Percentiles rank a stretch among this genome's conserved stretches.
These are phyloP conservation scores for Ophiocordyceps australis DNA, from an alignment of 2,329 filamentous ascomycete genomes.

Conservation along the genomic window DNA sequence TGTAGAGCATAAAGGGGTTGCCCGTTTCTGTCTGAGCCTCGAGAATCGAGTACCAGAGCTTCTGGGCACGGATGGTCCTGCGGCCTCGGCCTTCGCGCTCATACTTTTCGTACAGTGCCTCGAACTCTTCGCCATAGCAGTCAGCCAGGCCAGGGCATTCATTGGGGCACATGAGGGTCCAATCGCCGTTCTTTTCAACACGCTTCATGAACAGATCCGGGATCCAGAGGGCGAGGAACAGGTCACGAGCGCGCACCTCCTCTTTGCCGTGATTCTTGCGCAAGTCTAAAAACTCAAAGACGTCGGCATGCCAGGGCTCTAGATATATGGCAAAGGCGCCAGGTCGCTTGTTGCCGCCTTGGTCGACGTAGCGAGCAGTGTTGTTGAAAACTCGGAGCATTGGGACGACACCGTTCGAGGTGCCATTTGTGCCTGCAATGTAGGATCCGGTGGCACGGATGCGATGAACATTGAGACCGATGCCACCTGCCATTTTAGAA, in stretches of 20 bases:
- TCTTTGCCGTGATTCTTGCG: conserved; percentile 99
- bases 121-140: conserved; percentile 94
- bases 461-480: conserved; percentile 89
- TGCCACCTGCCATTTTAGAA: conserved; percentile 97
- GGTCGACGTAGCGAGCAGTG: conserved; percentile 94
- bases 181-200: conserved; percentile 88
- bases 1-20: conserved; percentile 99
- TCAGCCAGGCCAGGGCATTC: conserved; percentile 91
- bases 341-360: conserved; percentile 97
- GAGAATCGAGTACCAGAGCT: conserved; percentile 97
- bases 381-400: conserved; percentile 99
- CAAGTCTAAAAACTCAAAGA: conserved; percentile 93
- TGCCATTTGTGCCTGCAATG: conserved; percentile 94
- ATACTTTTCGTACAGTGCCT: conserved; percentile 84
- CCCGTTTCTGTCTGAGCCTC: conserved; percentile 98
- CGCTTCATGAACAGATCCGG: conserved; percentile 99
- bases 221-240: conserved; percentile 97
- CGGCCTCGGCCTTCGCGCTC: conserved; percentile 77
- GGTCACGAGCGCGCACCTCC: conserved; percentile 86
- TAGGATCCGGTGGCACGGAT: conserved; percentile 96
- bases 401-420: conserved; percentile 90
- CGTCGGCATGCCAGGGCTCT: conserved; percentile 96
- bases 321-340: conserved; percentile 98
- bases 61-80: conserved; percentile 88
- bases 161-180: conserved; percentile 97